phyloP scores from a whole-genome alignment of 805 yeast genomes.

The Candida awuae region DNA sequence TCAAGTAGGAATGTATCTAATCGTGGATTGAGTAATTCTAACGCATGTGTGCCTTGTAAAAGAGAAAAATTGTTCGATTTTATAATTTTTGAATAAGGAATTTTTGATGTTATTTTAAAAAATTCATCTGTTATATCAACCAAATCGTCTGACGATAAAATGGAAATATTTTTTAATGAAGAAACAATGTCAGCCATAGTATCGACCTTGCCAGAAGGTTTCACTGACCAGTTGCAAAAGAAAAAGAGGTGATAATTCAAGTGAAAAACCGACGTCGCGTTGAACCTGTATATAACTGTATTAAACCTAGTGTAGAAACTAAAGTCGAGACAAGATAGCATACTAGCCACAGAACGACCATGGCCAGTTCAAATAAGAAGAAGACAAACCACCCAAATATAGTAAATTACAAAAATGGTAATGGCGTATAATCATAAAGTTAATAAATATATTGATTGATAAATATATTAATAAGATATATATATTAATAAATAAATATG shows the following conservation, averaged over 20 bases:
- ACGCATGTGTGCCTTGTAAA: constrained; percentile 79
- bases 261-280: no score
- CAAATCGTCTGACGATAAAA: background rate
- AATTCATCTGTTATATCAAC: constrained; percentile 54
- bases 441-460: background rate
- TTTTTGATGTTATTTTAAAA: constrained; percentile 27
- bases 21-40: constrained; percentile 63
- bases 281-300: no score
- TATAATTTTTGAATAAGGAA: constrained; percentile 45
- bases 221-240: background rate
- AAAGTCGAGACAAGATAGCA: no score
- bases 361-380: no score
- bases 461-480: background rate
- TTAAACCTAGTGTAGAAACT: no score
- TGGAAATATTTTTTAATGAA: constrained; percentile 1
- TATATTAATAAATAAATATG: constrained; percentile 1
- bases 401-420: background rate
- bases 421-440: background rate
- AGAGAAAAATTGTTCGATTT: constrained; percentile 55
- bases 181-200: constrained; percentile 2
- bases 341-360: no score
- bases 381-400: no score
- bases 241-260: background rate
- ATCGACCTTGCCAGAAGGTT: background rate
- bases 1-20: constrained; percentile 72